Percentiles rank a stretch among this genome's conserved stretches.
phyloP scores from a whole-genome alignment of 2,329 filamentous ascomycete species.

The Pseudocercospora musae region DNA sequence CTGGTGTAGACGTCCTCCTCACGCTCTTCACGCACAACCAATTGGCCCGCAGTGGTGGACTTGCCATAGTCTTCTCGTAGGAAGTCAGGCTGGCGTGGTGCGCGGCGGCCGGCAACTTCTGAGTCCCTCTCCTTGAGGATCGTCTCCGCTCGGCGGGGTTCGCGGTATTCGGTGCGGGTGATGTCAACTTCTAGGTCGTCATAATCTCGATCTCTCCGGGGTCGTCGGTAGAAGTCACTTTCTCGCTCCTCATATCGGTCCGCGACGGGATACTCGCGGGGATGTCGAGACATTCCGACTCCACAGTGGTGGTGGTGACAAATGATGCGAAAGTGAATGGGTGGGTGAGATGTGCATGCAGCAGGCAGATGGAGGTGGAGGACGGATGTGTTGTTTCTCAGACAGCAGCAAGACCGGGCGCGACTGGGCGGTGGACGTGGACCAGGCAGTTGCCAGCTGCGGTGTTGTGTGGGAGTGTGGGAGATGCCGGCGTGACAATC shows the following conservation, averaged over 20 bases:
- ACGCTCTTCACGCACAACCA: slow-evolving; percentile 47
- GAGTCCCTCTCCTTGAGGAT: slow-evolving; percentile 34
- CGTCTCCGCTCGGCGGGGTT: slow-evolving; percentile 27
- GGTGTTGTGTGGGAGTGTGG: not conserved
- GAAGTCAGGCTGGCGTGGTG: slow-evolving; percentile 48
- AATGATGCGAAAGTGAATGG: slow-evolving; percentile 7
- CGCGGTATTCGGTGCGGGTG: slow-evolving; percentile 29
- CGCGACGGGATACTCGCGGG: slow-evolving; percentile 28
- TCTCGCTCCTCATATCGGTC: slow-evolving; percentile 50
- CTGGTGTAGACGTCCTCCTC: slow-evolving; percentile 34
- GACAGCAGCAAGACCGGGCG: not conserved
- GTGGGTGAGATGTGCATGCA: slow-evolving; percentile 1
- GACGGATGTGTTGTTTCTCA: not conserved
- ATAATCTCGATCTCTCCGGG: slow-evolving; percentile 43
- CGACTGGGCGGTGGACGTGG: not conserved
- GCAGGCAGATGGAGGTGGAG: not conserved
- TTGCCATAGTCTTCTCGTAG: slow-evolving; percentile 50
- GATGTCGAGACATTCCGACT: slow-evolving; percentile 31
- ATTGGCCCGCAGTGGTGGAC: slow-evolving; percentile 39
- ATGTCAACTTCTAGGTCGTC: slow-evolving; percentile 52
- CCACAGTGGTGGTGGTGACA: slow-evolving; percentile 5
- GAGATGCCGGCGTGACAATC: not conserved
- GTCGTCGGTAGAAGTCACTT: slow-evolving; percentile 38
- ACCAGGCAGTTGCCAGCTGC: slow-evolving; percentile 4
- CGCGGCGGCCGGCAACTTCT: slow-evolving; percentile 35